Evolutionary conservation across 2,329 filamentous ascomycete species (phyloP).

Genomic region (Fusarium neocosmosporiellum): DNA sequence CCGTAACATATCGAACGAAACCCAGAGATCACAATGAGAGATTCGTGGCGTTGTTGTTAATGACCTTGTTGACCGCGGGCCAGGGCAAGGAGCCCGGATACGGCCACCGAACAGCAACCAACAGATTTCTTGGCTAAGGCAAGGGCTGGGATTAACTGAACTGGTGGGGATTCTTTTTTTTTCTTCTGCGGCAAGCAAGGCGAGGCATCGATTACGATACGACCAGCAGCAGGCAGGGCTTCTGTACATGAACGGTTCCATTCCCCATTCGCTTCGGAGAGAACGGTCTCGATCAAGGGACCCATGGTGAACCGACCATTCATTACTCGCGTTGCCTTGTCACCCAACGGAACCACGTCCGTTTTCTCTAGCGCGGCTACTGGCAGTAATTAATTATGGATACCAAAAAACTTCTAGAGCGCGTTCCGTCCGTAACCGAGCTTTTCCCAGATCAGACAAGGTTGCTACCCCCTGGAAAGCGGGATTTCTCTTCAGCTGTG

Average conservation of each 20-base stretch:
- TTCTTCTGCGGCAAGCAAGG: background rate
- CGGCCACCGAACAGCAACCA: background rate
- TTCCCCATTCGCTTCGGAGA: background rate
- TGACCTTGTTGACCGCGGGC: background rate
- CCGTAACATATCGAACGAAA: background rate
- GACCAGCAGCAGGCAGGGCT: constrained; percentile 1
- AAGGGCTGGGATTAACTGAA: background rate
- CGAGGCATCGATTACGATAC: background rate
- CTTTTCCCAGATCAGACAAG: constrained; percentile 29
- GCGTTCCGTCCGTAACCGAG: constrained; percentile 22
- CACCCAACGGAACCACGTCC: constrained; percentile 18
- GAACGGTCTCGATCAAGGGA: background rate
- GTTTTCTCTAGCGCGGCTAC: constrained; percentile 29
- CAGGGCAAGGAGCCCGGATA: background rate
- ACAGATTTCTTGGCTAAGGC: background rate
- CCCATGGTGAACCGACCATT: background rate
- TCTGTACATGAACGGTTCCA: background rate
- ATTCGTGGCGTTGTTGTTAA: background rate
- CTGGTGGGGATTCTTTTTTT: background rate
- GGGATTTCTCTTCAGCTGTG: background rate
- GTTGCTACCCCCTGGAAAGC: background rate
- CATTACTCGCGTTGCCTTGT: background rate
- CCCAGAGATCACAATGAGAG: background rate
- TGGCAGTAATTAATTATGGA: constrained; percentile 30
- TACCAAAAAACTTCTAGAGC: constrained; percentile 22